Base-by-base conservation (phyloP, 2,329 filamentous ascomycete genomes). In the Alternaria tenuissima region DNA sequence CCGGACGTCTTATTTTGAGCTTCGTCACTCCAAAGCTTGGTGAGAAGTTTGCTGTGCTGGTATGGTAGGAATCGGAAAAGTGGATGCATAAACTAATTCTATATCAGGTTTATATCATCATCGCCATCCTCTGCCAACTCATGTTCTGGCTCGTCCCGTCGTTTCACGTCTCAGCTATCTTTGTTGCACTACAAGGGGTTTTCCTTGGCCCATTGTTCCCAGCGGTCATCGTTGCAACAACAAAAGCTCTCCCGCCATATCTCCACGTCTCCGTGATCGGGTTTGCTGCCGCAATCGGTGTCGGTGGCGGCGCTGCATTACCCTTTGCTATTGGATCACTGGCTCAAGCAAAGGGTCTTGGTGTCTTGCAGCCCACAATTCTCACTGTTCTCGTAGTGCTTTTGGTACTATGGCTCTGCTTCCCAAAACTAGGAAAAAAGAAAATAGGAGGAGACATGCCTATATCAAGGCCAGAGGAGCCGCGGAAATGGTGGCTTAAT, bases 191-290 rank as follows among this genome's bases (percentile, higher is more conserved):
- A 1, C 83, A 92, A 58, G 92, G 91, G 0, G 91, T 93, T 81
- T 92, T 93, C 69, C 82, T 94, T 0, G 92, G 91, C 0, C 91
- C 92, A 0, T 77, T 94, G 18, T 94, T 93, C 71, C 91, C 91
- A 0, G 89, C 88, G 0, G 89, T 87, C 0, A 85, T 94, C 12
- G 87, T 93, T 1, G 87, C 87, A 2, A 86, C 88, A 5, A 91
- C 90, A 0, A 92, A 91, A 68, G 80, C 94, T 7, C 81, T 95
- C 3, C 91, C 91, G 0, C 82, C 82, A 36, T 84, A 91, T 59
- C 82, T 92, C n/a, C 92, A 95, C 70, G 89, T 94, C 36, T 87
- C 86, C 11, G 87, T 88, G 0, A 91, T 95, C 61, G 91, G 91
- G 0, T 93, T 94, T 69, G 88, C 89, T 1, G 87, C 90, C 1